Conservation (phyloP, 495 filamentous ascomycete genomes). For the Bombardia bombarda region DNA sequence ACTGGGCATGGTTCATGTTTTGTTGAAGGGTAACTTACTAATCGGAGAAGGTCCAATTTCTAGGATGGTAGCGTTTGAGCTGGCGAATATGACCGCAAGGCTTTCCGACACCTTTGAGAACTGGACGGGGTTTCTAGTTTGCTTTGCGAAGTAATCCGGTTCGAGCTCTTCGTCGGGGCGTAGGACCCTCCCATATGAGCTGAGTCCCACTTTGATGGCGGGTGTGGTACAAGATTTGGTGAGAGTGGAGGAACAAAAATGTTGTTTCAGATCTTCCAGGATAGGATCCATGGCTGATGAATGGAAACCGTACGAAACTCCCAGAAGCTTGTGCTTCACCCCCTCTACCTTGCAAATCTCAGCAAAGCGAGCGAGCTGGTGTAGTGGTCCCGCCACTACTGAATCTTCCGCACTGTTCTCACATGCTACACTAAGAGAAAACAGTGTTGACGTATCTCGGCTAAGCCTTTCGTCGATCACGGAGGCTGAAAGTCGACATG, state of each 20-base stretch:
- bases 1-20: no score
- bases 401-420: background rate
- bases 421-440: background rate
- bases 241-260: background rate
- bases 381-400: background rate
- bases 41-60: no score
- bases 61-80: background rate
- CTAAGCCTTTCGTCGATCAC: background rate
- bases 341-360: background rate
- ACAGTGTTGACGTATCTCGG: background rate
- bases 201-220: background rate
- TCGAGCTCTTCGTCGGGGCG: background rate
- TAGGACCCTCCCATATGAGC: background rate
- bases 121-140: background rate
- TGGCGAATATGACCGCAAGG: background rate
- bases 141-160: background rate
- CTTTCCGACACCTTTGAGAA: background rate
- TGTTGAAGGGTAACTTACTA: no score
- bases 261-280: background rate
- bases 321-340: background rate
- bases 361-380: background rate
- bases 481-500: slow-evolving; percentile 4
- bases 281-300: background rate
- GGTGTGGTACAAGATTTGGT: background rate
- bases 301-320: background rate